Conservation (phyloP, 805 yeast species). For the Candida berthetii region DNA sequence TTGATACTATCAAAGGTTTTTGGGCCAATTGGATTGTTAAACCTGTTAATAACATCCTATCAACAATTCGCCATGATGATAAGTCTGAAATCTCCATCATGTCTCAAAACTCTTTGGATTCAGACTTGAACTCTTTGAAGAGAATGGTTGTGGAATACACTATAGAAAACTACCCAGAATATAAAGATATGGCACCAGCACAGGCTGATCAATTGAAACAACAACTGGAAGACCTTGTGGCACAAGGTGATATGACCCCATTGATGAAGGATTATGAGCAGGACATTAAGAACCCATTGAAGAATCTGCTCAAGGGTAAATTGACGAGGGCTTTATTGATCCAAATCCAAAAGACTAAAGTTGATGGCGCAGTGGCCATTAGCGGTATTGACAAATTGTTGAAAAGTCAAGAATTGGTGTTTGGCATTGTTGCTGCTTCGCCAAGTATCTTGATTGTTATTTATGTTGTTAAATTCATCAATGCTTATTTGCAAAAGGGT, state of each 20-base stretch:
- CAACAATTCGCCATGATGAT: constrained; percentile 82
- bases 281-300: constrained; percentile 66
- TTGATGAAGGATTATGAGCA: constrained; percentile 77
- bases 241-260: constrained; percentile 71
- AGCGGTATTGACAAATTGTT: constrained; percentile 86
- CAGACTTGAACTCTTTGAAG: constrained; percentile 77
- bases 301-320: constrained; percentile 56
- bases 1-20: constrained; percentile 63
- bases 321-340: constrained; percentile 73
- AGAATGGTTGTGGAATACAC: constrained; percentile 82
- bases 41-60: constrained; percentile 66
- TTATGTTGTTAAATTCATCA: constrained; percentile 28
- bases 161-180: constrained; percentile 25
- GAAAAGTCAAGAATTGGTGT: constrained; percentile 89
- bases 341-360: constrained; percentile 94
- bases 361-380: constrained; percentile 87
- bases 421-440: constrained; percentile 84
- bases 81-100: constrained; percentile 66
- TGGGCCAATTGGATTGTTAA: constrained; percentile 77
- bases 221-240: constrained; percentile 42
- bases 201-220: constrained; percentile 14
- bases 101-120: constrained; percentile 68
- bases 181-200: constrained; percentile 16
- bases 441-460: constrained; percentile 65
- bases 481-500: constrained; percentile 28